Evolutionary conservation across 1,284 basidiomycete species (phyloP).

Genomic region (Cutaneotrichosporon mucoides): DNA sequence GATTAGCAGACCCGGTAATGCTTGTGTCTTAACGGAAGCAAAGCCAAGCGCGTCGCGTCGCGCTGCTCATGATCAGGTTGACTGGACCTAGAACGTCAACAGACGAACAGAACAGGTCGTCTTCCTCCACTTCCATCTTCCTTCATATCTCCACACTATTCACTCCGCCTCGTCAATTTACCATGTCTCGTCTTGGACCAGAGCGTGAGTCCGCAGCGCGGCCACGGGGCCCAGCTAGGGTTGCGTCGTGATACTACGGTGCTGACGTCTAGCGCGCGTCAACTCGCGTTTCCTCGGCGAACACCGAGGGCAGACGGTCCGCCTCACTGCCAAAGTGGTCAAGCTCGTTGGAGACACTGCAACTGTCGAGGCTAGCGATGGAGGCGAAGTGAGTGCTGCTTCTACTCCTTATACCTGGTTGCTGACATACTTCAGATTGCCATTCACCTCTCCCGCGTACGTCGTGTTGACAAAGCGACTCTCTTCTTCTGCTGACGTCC

Average conservation of each 20-base stretch:
- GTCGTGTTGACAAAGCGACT: neutral
- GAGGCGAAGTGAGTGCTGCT: conserved; percentile 55
- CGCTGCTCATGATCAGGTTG: neutral
- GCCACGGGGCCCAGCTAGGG: too few relatives aligned
- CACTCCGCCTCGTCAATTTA: neutral
- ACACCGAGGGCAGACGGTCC: conserved; percentile 56
- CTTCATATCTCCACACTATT: neutral
- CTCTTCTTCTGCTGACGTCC: neutral
- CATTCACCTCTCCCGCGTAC: conserved; percentile 55
- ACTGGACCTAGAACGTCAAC: neutral
- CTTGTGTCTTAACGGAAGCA: neutral
- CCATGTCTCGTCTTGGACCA: conserved; percentile 39
- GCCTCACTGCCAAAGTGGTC: conserved; percentile 66
- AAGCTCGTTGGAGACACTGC: conserved; percentile 58
- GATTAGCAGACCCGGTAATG: neutral
- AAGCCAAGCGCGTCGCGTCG: neutral
- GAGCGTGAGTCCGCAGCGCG: conserved; percentile 31
- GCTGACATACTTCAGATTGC: conserved; percentile 51
- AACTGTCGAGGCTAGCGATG: conserved; percentile 66
- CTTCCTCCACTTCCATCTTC: neutral
- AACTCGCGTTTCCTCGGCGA: conserved; percentile 36
- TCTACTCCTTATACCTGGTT: neutral
- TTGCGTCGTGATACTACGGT: too few relatives aligned
- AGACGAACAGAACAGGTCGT: neutral
- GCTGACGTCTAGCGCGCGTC: conserved; percentile 33